Base-by-base conservation (phyloP, 192 early-diverging fungal genomes). In the Backusella sp. region DNA sequence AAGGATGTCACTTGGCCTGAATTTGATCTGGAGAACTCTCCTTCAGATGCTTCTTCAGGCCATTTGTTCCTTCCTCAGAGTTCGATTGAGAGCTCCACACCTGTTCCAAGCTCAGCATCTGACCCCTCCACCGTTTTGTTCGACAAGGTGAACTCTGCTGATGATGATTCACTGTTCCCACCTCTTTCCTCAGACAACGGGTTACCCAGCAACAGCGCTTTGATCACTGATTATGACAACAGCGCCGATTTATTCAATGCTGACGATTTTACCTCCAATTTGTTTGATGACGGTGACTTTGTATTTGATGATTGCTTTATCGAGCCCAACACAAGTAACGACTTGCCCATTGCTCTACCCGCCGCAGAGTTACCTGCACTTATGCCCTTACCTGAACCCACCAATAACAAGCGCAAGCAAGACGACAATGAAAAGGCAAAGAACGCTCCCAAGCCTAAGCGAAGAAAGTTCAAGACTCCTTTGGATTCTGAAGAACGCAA, bases 251-350 rank as follows among this genome's bases (percentile, higher is more conserved):
- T 67, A 5, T 69, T 69, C 23, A 69, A 35, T 14, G 19, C 68
- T 12, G 68, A 69, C 12, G 35, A 69, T 37, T 69, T 69, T 23
- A 37, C 34, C 41, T 21, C 68, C 19, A 69, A 69, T 23, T 69
- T 69, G n/a, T 69, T 69, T 5, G 67, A 68, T 21, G 68, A 37
- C 9, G 8, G 46, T n/a, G 56, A 62, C 8, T 62, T 62, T 8
- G 2, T 36, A 37, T 69, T 69, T 23, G 35, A 69, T 41, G 37
- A 39, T 35, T 23, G 36, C 21, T 21, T 23, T 11, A 68, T 36
- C 34, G 34, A 34, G 1, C n/a, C 67, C 17, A 68, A 1, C 35
- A 68, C 28, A n/a, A 35, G 6, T 37, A 3, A 15, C 6, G n/a
- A 34, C 19, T 11, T 35, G 32, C 11, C 52, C 21, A 23, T 62